These are phyloP conservation scores for Asterionellopsis glacialis DNA, from an alignment of 108 stramenopile genomes.

Conservation along the genomic window DNA sequence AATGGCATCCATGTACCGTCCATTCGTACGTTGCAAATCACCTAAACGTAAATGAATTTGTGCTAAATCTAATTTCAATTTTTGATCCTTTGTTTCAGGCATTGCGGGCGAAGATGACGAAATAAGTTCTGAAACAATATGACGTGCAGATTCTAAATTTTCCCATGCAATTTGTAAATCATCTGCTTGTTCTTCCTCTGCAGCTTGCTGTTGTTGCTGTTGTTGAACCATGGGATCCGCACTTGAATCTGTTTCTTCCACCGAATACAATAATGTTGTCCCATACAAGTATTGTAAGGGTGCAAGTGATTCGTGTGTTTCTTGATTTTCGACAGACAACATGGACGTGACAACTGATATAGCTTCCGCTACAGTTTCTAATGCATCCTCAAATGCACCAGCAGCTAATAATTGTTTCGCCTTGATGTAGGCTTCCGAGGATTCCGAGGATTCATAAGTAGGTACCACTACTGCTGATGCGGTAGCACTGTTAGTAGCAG, in stretches of 20 bases:
- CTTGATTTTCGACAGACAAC: conserved; percentile 9
- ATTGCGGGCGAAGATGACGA: background rate
- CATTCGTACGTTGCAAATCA: conserved; percentile 73
- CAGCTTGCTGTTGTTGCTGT: conserved; percentile 11
- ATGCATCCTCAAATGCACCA: conserved; percentile 55
- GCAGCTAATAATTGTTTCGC: conserved; percentile 43
- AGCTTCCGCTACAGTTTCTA: conserved; percentile 32
- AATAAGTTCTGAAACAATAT: conserved; percentile 40
- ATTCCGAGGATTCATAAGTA: conserved; percentile 46
- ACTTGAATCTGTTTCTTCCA: conserved; percentile 58
- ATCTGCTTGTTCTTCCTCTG: conserved; percentile 30
- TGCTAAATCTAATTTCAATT: conserved; percentile 48
- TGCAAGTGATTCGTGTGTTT: conserved; percentile 59
- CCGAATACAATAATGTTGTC: conserved; percentile 74
- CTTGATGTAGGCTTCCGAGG: conserved; percentile 27
- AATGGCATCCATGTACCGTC: conserved; percentile 44
- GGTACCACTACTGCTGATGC: too few species aligned
- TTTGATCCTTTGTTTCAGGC: background rate
- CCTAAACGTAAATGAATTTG: conserved; percentile 70
- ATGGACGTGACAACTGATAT: background rate
- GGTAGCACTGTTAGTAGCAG: too few species aligned
- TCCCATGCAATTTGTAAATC: conserved; percentile 88
- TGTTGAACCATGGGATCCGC: conserved; percentile 12
- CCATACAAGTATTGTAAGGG: conserved; percentile 87
- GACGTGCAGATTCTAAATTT: conserved; percentile 76